phyloP scores from a whole-genome alignment of 2,329 filamentous ascomycete species.

The Mycogone perniciosa region DNA sequence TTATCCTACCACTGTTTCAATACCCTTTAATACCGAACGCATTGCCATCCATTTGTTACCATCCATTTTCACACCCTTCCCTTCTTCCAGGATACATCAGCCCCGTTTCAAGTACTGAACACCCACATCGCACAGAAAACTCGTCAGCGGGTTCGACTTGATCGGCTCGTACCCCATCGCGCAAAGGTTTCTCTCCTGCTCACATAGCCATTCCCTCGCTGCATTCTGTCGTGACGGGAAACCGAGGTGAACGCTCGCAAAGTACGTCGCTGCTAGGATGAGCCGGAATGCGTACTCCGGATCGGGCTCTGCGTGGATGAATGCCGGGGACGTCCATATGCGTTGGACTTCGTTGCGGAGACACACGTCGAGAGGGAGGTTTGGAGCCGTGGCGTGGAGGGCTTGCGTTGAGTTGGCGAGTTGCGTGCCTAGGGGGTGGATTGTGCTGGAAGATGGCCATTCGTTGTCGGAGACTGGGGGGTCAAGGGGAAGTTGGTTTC shows the following conservation, averaged over 20 bases:
- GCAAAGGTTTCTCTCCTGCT: slow-evolving; percentile 3
- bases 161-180: slow-evolving; percentile 7
- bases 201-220: slow-evolving; percentile 13
- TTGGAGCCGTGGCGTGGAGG: background rate
- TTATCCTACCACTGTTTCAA: too few relatives aligned
- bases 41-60: background rate
- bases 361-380: slow-evolving; percentile 3
- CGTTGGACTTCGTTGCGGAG: slow-evolving; percentile 6
- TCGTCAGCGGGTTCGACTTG: background rate
- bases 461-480: background rate
- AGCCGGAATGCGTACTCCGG: background rate
- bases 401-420: slow-evolving; percentile 1
- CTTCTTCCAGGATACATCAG: background rate
- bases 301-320: slow-evolving; percentile 2
- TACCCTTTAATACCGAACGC: too few relatives aligned
- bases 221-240: slow-evolving; percentile 4
- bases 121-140: slow-evolving; percentile 7
- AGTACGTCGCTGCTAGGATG: slow-evolving; percentile 4
- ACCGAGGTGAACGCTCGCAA: slow-evolving; percentile 1
- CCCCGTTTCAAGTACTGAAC: slow-evolving; percentile 1
- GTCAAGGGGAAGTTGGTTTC: background rate
- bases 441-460: background rate
- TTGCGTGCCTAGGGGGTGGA: background rate
- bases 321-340: background rate
- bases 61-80: background rate